A percentile compares a stretch with the other conserved stretches of the same genome.
phyloP scores from a whole-genome alignment of 2,329 filamentous ascomycete genomes.

The Colletotrichum siamense region DNA sequence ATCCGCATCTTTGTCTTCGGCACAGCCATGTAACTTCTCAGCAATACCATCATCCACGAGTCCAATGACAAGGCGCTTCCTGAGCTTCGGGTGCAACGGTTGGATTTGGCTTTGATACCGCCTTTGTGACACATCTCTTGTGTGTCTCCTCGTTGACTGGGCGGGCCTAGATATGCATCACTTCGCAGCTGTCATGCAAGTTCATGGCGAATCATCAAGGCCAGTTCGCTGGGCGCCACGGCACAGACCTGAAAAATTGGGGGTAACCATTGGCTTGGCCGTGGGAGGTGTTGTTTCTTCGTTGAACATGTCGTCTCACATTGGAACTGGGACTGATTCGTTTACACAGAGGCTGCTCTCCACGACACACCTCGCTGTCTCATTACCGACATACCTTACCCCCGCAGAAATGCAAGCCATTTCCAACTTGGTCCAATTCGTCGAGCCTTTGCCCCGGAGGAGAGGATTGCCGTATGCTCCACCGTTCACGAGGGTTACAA shows the following conservation, averaged over 20 bases:
- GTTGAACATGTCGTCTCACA: background rate
- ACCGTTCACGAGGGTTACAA: slow-evolving; percentile 2
- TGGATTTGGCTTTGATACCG: slow-evolving; percentile 40
- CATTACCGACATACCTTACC: background rate
- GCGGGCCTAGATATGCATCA: slow-evolving; percentile 32
- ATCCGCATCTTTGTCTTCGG: background rate
- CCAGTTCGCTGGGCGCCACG: slow-evolving; percentile 38
- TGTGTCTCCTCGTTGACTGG: slow-evolving; percentile 33
- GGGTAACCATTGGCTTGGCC: slow-evolving; percentile 42
- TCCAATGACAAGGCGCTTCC: slow-evolving; percentile 22
- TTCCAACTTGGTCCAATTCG: background rate
- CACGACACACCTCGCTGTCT: background rate
- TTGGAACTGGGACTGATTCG: background rate
- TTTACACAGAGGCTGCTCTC: background rate
- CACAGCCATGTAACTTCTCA: background rate
- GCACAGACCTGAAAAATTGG: slow-evolving; percentile 41
- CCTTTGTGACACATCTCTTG: slow-evolving; percentile 34
- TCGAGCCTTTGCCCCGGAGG: background rate
- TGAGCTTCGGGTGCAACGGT: slow-evolving; percentile 38
- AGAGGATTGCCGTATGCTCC: background rate
- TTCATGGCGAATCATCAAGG: slow-evolving; percentile 21
- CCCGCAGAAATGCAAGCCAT: background rate
- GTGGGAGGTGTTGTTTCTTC: slow-evolving; percentile 25
- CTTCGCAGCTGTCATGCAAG: background rate
- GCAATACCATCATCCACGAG: background rate